These are phyloP conservation scores for Diaporthe humulicola DNA, from an alignment of 2,329 filamentous ascomycete genomes.

Conservation along the genomic window DNA sequence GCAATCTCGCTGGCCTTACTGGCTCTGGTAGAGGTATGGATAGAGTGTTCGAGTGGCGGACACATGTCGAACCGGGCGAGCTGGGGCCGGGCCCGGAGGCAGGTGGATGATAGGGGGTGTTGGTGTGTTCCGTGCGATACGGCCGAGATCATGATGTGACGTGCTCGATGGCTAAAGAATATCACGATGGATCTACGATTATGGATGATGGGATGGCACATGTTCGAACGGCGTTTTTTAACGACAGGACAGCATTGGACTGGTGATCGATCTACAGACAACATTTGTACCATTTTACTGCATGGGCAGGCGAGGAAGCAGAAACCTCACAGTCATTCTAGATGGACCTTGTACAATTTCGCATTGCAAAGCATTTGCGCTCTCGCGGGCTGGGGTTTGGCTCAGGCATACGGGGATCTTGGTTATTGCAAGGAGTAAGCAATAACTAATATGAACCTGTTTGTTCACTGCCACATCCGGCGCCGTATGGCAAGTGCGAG, in stretches of 20 bases:
- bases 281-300: not conserved
- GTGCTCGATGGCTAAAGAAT: not conserved
- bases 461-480: not conserved
- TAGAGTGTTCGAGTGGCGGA: constrained; percentile 63
- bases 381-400: constrained; percentile 8
- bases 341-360: constrained; percentile 9
- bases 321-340: constrained; percentile 15
- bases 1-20: constrained; percentile 62
- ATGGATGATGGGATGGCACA: constrained; percentile 12
- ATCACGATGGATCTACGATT: constrained; percentile 15
- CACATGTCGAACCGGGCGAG: constrained; percentile 61
- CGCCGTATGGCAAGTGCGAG: too few relatives aligned
- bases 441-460: not conserved
- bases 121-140: not conserved
- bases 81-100: constrained; percentile 50
- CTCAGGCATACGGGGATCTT: not conserved
- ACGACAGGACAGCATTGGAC: constrained; percentile 27
- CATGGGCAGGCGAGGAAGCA: constrained; percentile 16
- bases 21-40: constrained; percentile 60
- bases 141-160: not conserved
- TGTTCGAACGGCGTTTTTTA: constrained; percentile 7
- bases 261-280: constrained; percentile 9
- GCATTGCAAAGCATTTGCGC: constrained; percentile 9
- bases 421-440: not conserved
- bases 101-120: constrained; percentile 42